Base-by-base conservation (phyloP, 257 asterid genomes). In the Verbena officinalis region DNA sequence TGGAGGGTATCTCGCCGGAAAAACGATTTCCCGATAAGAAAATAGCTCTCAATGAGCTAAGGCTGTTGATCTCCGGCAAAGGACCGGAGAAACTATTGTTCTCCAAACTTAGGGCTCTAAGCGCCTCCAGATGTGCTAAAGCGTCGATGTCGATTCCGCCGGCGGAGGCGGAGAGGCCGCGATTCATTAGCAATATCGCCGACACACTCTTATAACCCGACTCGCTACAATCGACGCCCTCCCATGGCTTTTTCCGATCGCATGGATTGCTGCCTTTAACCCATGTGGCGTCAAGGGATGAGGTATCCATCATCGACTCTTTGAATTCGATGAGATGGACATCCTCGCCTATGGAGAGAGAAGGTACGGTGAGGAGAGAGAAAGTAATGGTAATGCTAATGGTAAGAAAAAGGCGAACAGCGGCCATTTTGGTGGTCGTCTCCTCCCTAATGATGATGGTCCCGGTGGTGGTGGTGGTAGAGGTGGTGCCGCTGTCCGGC, bases 251-350 rank as follows among this genome's bases (percentile, higher is more conserved):
- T 0, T 31, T n/a, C 2, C 20, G 30, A 21, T 83, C 77, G 27
- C 99, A 90, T 0, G 97, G 96, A 21, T 78, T 30, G 15, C 92
- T 77, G 20, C 83, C 90, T 31, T 56, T 39, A 11, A 52, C 61
- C 99, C 99, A 93, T 4, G 95, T 62, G 15, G 79, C 8, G 34
- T 87, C 90, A 1, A 93, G 86, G 54, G 85, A 57, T 0, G 74
- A 43, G 0, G 99, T 74, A 13, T 76, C 73, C 10, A 56, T 48
- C 4, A 94, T 66, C 0, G 87, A 73, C 0, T 72, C 75, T 34
- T 90, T 94, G 69, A 94, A 85, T 59, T 77, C 73, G 63, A 87
- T 52, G 43, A 94, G 85, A 34, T 79, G 79, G 3, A 59, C 72
- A 12, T 78, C 85, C 2, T 86, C 92, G 13, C 73, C 75, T 0